These are phyloP conservation scores for Botryosphaeria agaves DNA, from an alignment of 2,329 filamentous ascomycete species.

Conservation along the genomic window DNA sequence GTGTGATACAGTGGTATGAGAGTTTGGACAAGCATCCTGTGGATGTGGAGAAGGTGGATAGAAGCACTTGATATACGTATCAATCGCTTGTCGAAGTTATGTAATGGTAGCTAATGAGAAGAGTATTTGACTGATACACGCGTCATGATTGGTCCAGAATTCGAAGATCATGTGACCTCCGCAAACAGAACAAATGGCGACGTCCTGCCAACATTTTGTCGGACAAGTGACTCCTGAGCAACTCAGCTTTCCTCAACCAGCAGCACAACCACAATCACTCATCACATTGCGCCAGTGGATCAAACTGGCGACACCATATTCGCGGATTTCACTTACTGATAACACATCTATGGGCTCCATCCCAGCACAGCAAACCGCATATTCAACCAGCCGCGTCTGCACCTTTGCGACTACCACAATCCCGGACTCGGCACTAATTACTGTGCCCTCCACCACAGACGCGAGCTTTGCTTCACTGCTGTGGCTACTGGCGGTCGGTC, in stretches of 20 bases:
- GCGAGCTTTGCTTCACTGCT: conserved; percentile 29
- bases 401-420: conserved; percentile 17
- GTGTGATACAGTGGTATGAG: conserved; percentile 13
- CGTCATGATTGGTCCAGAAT: no score
- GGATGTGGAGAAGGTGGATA: conserved; percentile 4
- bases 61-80: no score
- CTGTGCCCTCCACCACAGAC: conserved; percentile 21
- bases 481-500: conserved; percentile 31
- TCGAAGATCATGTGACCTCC: no score
- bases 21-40: conserved; percentile 11
- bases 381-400: conserved; percentile 12
- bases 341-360: conserved; percentile 26
- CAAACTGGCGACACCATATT: background rate
- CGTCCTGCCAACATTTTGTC: no score
- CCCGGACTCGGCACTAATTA: conserved; percentile 16
- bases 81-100: no score
- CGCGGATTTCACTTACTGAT: background rate
- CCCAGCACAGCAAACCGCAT: conserved; percentile 14
- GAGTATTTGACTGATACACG: no score
- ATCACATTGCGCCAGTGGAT: background rate
- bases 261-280: background rate
- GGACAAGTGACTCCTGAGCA: no score
- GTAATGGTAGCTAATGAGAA: no score
- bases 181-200: no score
- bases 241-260: background rate